Evolutionary conservation across 208 protist species (phyloP).

Genomic region (Leishmania tarentolae): DNA sequence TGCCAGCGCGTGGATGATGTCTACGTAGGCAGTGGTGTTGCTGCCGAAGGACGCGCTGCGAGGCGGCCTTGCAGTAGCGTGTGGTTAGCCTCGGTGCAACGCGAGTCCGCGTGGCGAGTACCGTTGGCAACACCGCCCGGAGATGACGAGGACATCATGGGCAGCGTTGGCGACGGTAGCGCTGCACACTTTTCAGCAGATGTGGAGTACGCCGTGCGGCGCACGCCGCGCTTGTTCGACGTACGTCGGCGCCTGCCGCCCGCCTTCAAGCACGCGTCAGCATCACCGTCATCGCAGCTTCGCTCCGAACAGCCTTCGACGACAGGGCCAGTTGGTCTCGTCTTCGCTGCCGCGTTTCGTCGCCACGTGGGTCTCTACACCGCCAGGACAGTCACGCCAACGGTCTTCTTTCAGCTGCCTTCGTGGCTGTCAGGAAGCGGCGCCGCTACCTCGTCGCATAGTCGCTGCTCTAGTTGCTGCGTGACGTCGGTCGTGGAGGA

Average conservation of each 20-base stretch:
- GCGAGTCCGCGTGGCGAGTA: constrained; percentile 31
- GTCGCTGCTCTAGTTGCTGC: neutral
- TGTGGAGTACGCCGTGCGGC: neutral
- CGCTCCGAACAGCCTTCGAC: neutral
- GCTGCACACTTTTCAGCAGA: neutral
- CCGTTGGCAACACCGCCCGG: constrained; percentile 24
- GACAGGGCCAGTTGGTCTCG: constrained; percentile 7
- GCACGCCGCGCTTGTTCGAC: constrained; percentile 19
- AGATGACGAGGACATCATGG: neutral
- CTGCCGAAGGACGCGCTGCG: neutral
- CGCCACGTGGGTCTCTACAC: constrained; percentile 28
- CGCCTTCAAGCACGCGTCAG: neutral
- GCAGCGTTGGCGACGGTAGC: neutral
- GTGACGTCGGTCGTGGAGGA: constrained; percentile 31
- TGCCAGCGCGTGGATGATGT: constrained; percentile 19
- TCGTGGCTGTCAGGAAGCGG: neutral
- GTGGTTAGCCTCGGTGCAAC: constrained; percentile 32
- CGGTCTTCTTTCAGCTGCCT: constrained; percentile 20
- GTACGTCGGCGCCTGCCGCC: constrained; percentile 8
- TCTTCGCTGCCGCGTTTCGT: constrained; percentile 20
- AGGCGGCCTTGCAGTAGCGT: constrained; percentile 2
- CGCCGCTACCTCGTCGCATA: neutral
- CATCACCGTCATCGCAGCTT: neutral
- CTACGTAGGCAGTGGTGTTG: constrained; percentile 15
- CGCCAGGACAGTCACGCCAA: constrained; percentile 16